Conservation (phyloP, 345 rosid species). For the Linum trigynum region DNA sequence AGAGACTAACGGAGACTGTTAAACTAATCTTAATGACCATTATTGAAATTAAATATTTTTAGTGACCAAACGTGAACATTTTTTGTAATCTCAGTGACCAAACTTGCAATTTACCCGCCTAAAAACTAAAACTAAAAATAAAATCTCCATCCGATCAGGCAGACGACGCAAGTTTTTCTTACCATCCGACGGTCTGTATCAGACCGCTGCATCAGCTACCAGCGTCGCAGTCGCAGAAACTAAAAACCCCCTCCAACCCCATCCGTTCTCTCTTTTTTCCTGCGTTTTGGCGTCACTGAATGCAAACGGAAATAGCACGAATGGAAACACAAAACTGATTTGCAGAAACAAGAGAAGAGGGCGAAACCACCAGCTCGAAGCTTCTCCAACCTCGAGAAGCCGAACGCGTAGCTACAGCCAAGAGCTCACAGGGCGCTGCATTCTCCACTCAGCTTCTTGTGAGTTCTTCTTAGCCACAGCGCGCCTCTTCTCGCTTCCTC, state of each 20-base stretch:
- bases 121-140: too few species aligned
- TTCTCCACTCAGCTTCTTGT: neutral
- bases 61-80: too few species aligned
- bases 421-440: neutral
- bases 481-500: neutral
- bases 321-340: neutral
- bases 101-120: too few species aligned
- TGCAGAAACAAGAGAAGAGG: neutral
- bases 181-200: neutral
- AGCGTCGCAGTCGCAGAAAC: neutral
- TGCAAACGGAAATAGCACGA: neutral
- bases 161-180: neutral
- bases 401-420: neutral
- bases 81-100: too few species aligned
- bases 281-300: neutral
- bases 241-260: neutral
- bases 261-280: neutral
- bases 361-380: neutral
- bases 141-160: neutral
- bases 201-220: neutral
- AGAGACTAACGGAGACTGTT: too few species aligned
- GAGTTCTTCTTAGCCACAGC: neutral
- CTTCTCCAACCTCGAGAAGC: slow-evolving; percentile 3
- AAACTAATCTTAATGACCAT: too few species aligned
- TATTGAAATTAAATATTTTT: too few species aligned